Conservation (phyloP, 345 rosid genomes). For the Eucalyptus tenuipes region DNA sequence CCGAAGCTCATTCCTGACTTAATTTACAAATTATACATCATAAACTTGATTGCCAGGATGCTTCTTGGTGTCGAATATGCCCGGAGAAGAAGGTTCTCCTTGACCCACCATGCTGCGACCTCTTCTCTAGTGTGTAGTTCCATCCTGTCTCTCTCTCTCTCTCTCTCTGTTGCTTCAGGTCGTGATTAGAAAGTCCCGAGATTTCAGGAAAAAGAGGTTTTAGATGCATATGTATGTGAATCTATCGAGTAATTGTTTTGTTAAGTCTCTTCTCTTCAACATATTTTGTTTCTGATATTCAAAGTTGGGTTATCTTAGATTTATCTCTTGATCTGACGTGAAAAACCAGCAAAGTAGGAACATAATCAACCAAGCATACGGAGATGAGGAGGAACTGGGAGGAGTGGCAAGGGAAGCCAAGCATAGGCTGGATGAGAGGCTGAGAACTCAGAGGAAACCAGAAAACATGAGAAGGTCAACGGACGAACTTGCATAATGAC, state of each 20-base stretch:
- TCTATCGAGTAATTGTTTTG: background rate
- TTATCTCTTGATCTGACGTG: background rate
- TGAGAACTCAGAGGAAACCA: slow-evolving; percentile 30
- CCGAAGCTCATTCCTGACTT: background rate
- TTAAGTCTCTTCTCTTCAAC: background rate
- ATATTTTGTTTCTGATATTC: background rate
- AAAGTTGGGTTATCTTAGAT: background rate
- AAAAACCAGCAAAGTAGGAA: slow-evolving; percentile 1
- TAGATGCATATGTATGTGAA: background rate
- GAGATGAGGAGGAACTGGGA: slow-evolving; percentile 42
- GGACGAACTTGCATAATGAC: background rate
- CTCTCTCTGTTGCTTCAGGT: background rate
- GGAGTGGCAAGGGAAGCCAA: slow-evolving; percentile 71
- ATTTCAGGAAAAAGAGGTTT: background rate
- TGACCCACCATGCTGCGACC: slow-evolving; percentile 32
- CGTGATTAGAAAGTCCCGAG: background rate
- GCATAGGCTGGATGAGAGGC: slow-evolving; percentile 58
- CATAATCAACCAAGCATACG: slow-evolving; percentile 6
- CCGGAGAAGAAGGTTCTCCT: slow-evolving; percentile 56
- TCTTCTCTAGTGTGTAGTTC: slow-evolving; percentile 4
- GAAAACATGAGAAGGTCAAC: slow-evolving; percentile 17
- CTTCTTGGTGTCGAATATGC: slow-evolving; percentile 83
- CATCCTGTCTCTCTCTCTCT: background rate
- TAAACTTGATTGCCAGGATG: slow-evolving; percentile 22
- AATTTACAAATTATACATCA: background rate